Conservation (phyloP, 768 basidiomycete genomes). For the Suillus hirtellus region DNA sequence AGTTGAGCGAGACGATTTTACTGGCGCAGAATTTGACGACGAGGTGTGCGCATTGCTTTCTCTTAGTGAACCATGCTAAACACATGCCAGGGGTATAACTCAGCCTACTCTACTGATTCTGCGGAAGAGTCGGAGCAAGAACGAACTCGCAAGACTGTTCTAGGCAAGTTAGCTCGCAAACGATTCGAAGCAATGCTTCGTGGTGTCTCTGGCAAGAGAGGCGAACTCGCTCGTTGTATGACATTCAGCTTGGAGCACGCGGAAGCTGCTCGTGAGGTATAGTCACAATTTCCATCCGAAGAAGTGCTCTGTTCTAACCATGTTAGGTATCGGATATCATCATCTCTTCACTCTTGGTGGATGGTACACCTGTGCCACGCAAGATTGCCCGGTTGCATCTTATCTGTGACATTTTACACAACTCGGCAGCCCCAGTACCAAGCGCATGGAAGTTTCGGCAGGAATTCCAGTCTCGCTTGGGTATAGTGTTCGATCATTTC, state of each 20-base stretch:
- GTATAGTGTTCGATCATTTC: constrained; percentile 95
- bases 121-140: constrained; percentile 94
- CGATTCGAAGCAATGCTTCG: constrained; percentile 92
- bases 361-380: constrained; percentile 94
- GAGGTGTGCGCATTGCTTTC: constrained; percentile 46
- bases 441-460: constrained; percentile 98
- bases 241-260: constrained; percentile 96
- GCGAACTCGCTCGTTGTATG: constrained; percentile 94
- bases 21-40: constrained; percentile 78
- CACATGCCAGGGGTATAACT: constrained; percentile 71
- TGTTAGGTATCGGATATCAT: constrained; percentile 86
- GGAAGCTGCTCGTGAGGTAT: constrained; percentile 90
- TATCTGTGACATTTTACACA: constrained; percentile 97
- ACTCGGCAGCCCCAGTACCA: constrained; percentile 89
- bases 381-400: constrained; percentile 94
- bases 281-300: constrained; percentile 12
- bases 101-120: constrained; percentile 89
- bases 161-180: constrained; percentile 78
- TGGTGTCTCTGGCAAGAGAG: constrained; percentile 79
- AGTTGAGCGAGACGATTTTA: constrained; percentile 52
- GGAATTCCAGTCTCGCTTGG: constrained; percentile 88
- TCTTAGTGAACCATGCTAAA: neutral
- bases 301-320: constrained; percentile 9
- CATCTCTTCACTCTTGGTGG: constrained; percentile 83
- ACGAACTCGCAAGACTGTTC: constrained; percentile 66